Evolutionary conservation across 768 basidiomycete species (phyloP).

Genomic region (Boletus patriciae): DNA sequence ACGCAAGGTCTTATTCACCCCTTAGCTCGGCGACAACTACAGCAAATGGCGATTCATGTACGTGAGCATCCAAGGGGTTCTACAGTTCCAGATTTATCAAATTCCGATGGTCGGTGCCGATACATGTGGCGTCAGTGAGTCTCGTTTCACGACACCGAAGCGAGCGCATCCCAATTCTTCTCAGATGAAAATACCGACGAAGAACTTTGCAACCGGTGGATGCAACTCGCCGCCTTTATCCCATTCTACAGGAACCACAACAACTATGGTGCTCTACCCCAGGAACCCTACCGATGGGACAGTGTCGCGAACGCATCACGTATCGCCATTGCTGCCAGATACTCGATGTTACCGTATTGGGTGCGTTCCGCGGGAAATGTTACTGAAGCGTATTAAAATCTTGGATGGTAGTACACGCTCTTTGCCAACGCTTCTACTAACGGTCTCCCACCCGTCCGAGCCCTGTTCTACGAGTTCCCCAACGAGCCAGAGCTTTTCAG

Average conservation of each 20-base stretch:
- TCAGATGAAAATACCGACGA: constrained; percentile 64
- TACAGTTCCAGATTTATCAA: constrained; percentile 83
- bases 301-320: constrained; percentile 74
- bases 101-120: constrained; percentile 85
- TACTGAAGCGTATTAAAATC: not conserved
- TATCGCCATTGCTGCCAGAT: constrained; percentile 68
- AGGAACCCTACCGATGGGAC: constrained; percentile 82
- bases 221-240: constrained; percentile 79
- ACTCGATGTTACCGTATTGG: constrained; percentile 78
- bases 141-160: not conserved
- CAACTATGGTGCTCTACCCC: constrained; percentile 59
- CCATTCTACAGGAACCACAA: constrained; percentile 87
- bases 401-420: constrained; percentile 56
- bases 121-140: constrained; percentile 41
- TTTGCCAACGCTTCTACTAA: constrained; percentile 65
- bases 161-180: not conserved
- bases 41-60: constrained; percentile 74
- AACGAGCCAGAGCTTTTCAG: constrained; percentile 62
- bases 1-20: not conserved
- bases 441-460: constrained; percentile 71
- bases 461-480: constrained; percentile 79
- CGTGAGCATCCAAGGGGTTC: constrained; percentile 67
- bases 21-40: constrained; percentile 72
- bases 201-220: constrained; percentile 83
- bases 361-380: constrained; percentile 37